Evolutionary conservation across 306 rosid genomes (phyloP), one percentile per base, ranked within the genome.

Genomic region (Lotus japonicus): DNA sequence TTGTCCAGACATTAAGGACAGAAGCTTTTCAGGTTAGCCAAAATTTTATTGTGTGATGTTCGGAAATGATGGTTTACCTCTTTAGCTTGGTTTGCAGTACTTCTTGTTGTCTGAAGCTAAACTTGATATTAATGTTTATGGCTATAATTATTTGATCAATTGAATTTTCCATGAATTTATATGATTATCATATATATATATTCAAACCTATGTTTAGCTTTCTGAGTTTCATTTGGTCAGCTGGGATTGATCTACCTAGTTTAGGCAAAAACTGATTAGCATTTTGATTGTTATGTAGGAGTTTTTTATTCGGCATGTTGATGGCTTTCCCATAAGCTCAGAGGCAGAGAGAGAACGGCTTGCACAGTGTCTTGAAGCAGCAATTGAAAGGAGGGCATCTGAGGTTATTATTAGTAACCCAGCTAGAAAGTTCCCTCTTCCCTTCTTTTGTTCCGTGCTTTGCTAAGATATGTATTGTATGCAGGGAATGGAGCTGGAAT

Each of bases 401-500:
- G 97, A 94, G 99, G 99, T 86, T 38, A 9, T 48, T 58, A 49
- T 45, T 16, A 66, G 23, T 52, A 66, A 60, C 17, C 33, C 36
- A 0, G 1, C 39, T 15, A 6, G 28, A 45, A 65, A 9, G 61
- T 75, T 6, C 18, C 38, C 16, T 12, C 11, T 9, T 55, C 13
- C 17, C 59, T 38, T 4, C 11, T 54, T 54, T 11, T 64, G 8
- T 15, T 28, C 59, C 15, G 49, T 68, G 76, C 13, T 11, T 17
- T 74, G 36, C 77, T 68, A 13, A 82, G 23, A 68, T 70, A 63
- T 79, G 52, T 38, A 64, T 48, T 51, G 28, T 75, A 58, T 77
- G 83, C 90, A 94, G 99, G 97, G 99, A 9, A 78, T 90, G 85
- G 95, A 90, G 68, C 90, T 94, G 11, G 92, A 90, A 57, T 77